Conservation (phyloP, 2,329 filamentous ascomycete species). For the Endocalyx cinctus region DNA sequence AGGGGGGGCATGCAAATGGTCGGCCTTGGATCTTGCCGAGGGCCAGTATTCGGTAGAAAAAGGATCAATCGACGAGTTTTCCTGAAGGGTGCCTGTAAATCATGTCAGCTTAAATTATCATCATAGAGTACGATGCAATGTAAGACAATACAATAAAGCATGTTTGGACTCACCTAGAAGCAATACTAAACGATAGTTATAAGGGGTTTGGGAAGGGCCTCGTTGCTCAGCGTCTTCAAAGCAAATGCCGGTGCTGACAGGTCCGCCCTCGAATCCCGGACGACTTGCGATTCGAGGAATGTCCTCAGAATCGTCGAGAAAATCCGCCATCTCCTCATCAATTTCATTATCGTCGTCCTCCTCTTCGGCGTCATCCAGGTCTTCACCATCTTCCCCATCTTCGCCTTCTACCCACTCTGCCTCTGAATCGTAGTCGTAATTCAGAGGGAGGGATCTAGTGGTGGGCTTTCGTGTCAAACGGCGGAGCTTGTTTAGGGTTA, state of each 20-base stretch:
- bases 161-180: slow-evolving; percentile 56
- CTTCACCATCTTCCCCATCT: slow-evolving; percentile 42
- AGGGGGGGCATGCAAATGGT: too few species aligned
- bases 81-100: slow-evolving; percentile 39
- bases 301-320: slow-evolving; percentile 84
- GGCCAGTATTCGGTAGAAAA: slow-evolving; percentile 80
- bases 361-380: slow-evolving; percentile 55
- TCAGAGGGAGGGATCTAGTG: slow-evolving; percentile 53
- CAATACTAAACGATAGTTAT: slow-evolving; percentile 69
- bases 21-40: slow-evolving; percentile 13
- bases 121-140: slow-evolving; percentile 11
- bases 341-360: slow-evolving; percentile 66
- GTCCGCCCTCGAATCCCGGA: slow-evolving; percentile 51
- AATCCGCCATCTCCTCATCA: slow-evolving; percentile 81
- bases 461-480: slow-evolving; percentile 51
- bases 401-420: slow-evolving; percentile 74
- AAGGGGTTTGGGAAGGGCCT: slow-evolving; percentile 44
- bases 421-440: slow-evolving; percentile 85
- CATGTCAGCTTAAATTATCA: slow-evolving; percentile 13
- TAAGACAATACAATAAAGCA: slow-evolving; percentile 8
- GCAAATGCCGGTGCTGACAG: slow-evolving; percentile 73
- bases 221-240: slow-evolving; percentile 63
- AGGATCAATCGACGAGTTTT: slow-evolving; percentile 66
- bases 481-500: slow-evolving; percentile 43
- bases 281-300: slow-evolving; percentile 18